phyloP scores from a whole-genome alignment of 73 alveolate genomes.

The Diophrys sp. region DNA sequence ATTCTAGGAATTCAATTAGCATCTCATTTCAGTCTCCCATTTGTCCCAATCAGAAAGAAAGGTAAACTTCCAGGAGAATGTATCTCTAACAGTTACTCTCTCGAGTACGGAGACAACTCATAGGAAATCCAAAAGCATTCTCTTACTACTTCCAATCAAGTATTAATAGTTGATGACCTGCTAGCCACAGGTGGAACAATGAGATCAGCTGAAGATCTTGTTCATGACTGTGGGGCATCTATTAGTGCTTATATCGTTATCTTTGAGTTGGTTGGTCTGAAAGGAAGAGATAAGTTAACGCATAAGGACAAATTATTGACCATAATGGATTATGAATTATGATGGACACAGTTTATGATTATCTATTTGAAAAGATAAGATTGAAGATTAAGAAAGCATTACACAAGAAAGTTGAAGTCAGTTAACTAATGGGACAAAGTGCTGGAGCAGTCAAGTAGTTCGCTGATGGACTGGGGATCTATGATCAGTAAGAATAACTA shows the following conservation, averaged over 20 bases:
- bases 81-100: conserved; percentile 9
- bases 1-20: conserved; percentile 45
- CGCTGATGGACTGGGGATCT: background rate
- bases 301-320: conserved; percentile 8
- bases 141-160: conserved; percentile 5
- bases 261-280: conserved; percentile 37
- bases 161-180: conserved; percentile 47
- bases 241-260: conserved; percentile 22
- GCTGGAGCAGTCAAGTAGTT: background rate
- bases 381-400: conserved; percentile 45
- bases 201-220: conserved; percentile 24
- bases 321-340: conserved; percentile 1
- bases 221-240: conserved; percentile 27
- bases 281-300: conserved; percentile 44
- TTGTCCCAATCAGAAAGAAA: conserved; percentile 48
- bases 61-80: conserved; percentile 64
- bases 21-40: conserved; percentile 34
- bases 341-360: no score
- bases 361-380: conserved; percentile 46
- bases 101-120: conserved; percentile 41
- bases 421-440: background rate
- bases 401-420: background rate
- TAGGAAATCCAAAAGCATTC: conserved; percentile 39
- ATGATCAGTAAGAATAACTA: background rate
- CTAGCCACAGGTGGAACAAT: conserved; percentile 71